Evolutionary conservation across 2,329 filamentous ascomycete species (phyloP), one percentile per base, ranked within the genome.

Genomic region (Calonectria leucothoes): DNA sequence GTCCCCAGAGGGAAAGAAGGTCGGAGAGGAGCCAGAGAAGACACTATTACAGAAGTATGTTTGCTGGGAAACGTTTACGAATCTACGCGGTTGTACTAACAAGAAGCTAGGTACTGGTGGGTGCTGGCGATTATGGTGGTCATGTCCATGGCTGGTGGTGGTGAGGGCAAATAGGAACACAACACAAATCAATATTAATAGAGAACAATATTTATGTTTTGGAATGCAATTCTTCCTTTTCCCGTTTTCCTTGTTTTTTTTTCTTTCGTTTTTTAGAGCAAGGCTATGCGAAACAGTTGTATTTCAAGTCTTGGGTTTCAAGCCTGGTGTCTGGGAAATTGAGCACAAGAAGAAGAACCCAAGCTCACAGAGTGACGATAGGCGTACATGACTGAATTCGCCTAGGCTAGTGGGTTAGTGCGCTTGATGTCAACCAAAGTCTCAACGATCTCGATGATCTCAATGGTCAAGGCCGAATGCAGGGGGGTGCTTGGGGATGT

Each of bases 1-100:
- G 75, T 89, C 85, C 57, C 86, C 90, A 0, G 89, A 92, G 76
- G 92, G 92, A 20, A 91, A 87, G 85, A 87, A 90, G 82, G 88
- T 88, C 51, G 88, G 84, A 69, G 86, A 87, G 74, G 88, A 88
- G 80, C 84, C 84, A 69, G 91, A 93, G 85, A 94, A 93, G 88
- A 88, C 89, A 2, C 87, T 94, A 74, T 81, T 94, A 70, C 92
- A 93, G 83, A 93, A 92, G 92, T 93, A 86, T 79, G 89, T 87
- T 35, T 37, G 52, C 15, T 42, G 29, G 39, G 15, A n/a, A 23
- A 29, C 20, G 29, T 2, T 42, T 52, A 4, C 3, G 23, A n/a
- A 11, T 10, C 7, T 2, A 14, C 15, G 8, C 31, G 48, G 39
- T 20, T 14, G 71, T 81, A 80, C 85, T 88, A 82, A 87, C 81